Evolutionary conservation across 352 stramenopile species (phyloP), one percentile per base, ranked within the genome.

Genomic region (Plasmopara halstedii): DNA sequence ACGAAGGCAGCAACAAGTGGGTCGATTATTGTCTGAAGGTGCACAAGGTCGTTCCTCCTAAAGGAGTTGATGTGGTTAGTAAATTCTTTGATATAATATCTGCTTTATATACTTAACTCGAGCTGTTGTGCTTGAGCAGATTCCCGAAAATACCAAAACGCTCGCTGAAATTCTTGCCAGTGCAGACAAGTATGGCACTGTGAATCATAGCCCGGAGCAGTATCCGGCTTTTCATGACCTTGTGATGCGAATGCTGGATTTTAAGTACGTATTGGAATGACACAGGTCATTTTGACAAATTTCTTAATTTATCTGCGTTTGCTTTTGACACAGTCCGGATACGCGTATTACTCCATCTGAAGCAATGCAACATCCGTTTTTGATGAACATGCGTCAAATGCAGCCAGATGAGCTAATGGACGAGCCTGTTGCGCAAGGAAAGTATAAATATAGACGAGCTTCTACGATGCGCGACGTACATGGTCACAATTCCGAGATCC

Each of bases 151-250:
- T 14, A 70, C 66, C 0, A 83, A 66, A 14, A 73, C 67, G 1
- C 35, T 91, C 5, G 56, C 61, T 4, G 67, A 85, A 23, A 80
- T 91, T 19, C 54, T 94, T 19, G 68, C 70, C 3, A 89, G 46
- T 40, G 46, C 61, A 11, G 27, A 56, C 10, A 71, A 71, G 26
- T 71, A 67, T 52, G 49, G 43, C 23, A 84, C 4, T 60, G 77
- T 47, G 14, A 70, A 64, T 31, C 92, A 98, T 44, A 73, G 64
- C 2, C 51, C 73, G 6, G 64, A 84, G 26, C 82, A 98, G 45
- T 98, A 98, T 59, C 63, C 73, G 11, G 58, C 87, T 2, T 97
- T 99, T 56, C 64, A 97, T 6, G 95, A 98, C 62, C 67, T 99
- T 9, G 64, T 99, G 9, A 70, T 89, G 53, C 67, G 78, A 25